Conservation (phyloP, 1,139 yeast species). For the Meyerozyma guilliermondii region DNA sequence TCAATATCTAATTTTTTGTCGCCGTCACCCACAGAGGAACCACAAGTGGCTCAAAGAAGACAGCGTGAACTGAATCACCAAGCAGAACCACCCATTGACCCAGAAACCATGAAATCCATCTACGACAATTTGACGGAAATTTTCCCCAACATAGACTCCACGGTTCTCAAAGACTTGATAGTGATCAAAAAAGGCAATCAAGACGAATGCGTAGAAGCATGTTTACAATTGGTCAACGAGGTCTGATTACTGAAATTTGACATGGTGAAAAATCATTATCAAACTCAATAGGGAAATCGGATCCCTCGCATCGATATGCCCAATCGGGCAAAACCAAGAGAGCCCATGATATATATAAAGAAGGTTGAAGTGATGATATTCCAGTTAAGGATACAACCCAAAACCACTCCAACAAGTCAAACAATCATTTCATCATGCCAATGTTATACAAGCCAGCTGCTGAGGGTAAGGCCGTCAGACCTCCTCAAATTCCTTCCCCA, state of each 20-base stretch:
- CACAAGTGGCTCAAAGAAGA: not conserved
- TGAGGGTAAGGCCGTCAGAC: conserved; percentile 51
- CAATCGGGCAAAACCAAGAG: not conserved
- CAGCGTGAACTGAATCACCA: conserved; percentile 7
- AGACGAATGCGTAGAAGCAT: conserved; percentile 73
- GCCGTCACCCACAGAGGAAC: conserved; percentile 31
- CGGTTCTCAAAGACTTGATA: conserved; percentile 66
- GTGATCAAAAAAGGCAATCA: conserved; percentile 62
- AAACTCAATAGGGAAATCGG: not conserved
- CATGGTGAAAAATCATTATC: not conserved
- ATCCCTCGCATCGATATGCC: conserved; percentile 1
- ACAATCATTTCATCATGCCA: conserved; percentile 41
- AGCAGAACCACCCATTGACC: conserved; percentile 6
- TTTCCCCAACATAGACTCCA: conserved; percentile 72
- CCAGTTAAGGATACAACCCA: not conserved
- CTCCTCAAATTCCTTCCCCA: conserved; percentile 53
- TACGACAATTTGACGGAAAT: conserved; percentile 53
- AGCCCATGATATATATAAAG: not conserved
- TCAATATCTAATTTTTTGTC: conserved; percentile 42
- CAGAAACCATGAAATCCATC: conserved; percentile 17
- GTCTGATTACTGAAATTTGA: not conserved
- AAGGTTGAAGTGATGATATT: too few relatives aligned
- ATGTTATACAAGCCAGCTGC: conserved; percentile 49
- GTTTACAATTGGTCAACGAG: conserved; percentile 29
- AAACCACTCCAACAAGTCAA: not conserved